Evolutionary conservation across 202 grass and related monocot genomes (phyloP).

Genomic region (Saccharum hybrid): DNA sequence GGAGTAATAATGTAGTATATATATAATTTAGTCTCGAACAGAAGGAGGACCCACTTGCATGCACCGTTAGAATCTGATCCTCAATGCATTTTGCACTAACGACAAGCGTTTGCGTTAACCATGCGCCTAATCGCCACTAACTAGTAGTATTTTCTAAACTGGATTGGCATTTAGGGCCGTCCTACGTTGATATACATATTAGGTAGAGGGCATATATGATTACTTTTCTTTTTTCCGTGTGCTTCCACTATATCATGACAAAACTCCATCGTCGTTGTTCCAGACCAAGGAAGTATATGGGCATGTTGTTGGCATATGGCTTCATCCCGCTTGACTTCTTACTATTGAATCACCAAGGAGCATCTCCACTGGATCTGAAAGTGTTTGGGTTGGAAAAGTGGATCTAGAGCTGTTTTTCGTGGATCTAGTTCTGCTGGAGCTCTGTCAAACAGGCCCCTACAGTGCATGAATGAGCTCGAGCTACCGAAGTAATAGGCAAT

Average conservation of each 20-base stretch:
- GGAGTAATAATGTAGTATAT: too few species aligned
- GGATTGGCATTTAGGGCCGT: not conserved
- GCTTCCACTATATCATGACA: not conserved
- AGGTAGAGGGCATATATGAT: not conserved
- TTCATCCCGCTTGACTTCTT: too few species aligned
- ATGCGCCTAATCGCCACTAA: not conserved
- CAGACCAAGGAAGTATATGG: too few species aligned
- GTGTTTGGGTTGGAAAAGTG: too few species aligned
- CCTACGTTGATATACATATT: not conserved
- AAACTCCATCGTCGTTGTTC: not conserved
- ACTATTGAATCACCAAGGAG: too few species aligned
- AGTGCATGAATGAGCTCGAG: too few species aligned
- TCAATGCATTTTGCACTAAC: not conserved
- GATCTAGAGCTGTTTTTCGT: too few species aligned
- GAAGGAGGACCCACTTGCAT: not conserved
- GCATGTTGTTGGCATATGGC: too few species aligned
- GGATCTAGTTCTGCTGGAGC: too few species aligned
- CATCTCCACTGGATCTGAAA: too few species aligned
- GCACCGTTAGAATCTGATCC: conserved; percentile 36
- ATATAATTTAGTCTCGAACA: not conserved
- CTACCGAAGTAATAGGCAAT: too few species aligned
- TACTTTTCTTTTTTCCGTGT: not conserved
- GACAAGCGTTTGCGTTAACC: conserved; percentile 36
- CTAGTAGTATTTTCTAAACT: not conserved
- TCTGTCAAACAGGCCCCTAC: too few species aligned